Evolutionary conservation across 345 rosid genomes (phyloP), one percentile per base, ranked within the genome.

Genomic region (Gossypium longicalyx): DNA sequence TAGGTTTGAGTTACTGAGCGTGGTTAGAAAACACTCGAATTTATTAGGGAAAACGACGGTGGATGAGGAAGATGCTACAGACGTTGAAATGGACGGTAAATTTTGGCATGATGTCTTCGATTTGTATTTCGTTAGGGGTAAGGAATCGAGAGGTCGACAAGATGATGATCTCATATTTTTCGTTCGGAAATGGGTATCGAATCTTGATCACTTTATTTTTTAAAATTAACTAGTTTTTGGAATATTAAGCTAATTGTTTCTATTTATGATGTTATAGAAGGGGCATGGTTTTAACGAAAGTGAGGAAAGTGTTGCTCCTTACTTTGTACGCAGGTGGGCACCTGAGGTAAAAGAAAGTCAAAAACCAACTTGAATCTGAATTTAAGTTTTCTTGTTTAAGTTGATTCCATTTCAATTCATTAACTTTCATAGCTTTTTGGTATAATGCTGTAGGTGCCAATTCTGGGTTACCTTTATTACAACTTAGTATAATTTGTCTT

Each of bases 321-420:
- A 88, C 89, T 93, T 93, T 74, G 98, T 95, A 17, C 97, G 98
- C 91, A 90, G 99, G 94, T 93, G 98, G 98, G 93, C 97, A 79
- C 87, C 92, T 83, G 87, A 93, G 99, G 99, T 95, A 95, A 88
- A 86, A 64, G 23, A 13, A 49, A 49, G 23, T 49, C 22, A 25
- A 44, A 68, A 49, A 68, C 72, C 20, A 8, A 25, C 58, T 25
- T 49, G 72, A 49, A 9, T 69, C 45, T 49, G 23, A 47, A 47
- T 67, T 67, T 9, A 48, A 1, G 9, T 23, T 47, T 67, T 67
- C 12, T 47, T 16, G 23, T 69, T 69, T 51, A 69, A 25, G 59
- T 69, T 69, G 59, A 69, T 49, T 67, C 56, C 3, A 0, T 48
- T 25, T 25, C 20, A 5, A 20, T 68, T 22, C 3, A 5, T 16